These are phyloP conservation scores for Raphidocelis subcapitata DNA, from an alignment of 139 green algal genomes.

Conservation along the genomic window DNA sequence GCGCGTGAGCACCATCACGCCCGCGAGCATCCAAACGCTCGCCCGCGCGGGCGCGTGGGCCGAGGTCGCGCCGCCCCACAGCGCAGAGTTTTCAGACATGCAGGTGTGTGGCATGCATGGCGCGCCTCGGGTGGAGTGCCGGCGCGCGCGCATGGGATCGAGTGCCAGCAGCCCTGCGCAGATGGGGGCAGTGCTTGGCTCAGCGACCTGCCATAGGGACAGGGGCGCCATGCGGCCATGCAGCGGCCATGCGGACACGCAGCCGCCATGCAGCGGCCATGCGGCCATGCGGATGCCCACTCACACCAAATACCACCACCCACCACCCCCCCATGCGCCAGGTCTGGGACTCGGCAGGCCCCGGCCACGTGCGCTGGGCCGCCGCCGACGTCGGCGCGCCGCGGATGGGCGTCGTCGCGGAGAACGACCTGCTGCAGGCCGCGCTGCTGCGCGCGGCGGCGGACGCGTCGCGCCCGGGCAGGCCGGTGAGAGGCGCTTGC, in stretches of 20 bases:
- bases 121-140: too few species aligned
- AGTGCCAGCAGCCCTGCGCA: too few species aligned
- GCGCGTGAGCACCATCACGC: conserved; percentile 75
- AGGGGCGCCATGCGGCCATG: too few species aligned
- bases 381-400: conserved; percentile 35
- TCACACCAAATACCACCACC: not conserved
- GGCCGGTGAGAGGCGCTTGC: conserved; percentile 28
- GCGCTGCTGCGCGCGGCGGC: conserved; percentile 40
- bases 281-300: not conserved
- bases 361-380: conserved; percentile 57
- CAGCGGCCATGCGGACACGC: too few species aligned
- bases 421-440: conserved; percentile 70
- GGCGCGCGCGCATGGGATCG: too few species aligned
- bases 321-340: not conserved
- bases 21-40: conserved; percentile 56
- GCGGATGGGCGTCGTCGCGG: conserved; percentile 69
- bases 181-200: too few species aligned
- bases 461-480: conserved; percentile 15
- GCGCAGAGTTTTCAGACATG: conserved; percentile 51
- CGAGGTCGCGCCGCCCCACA: conserved; percentile 33
- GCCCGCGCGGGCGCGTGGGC: conserved; percentile 57
- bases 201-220: too few species aligned
- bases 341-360: conserved; percentile 52
- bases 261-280: too few species aligned
- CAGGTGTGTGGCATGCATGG: conserved; percentile 50